Evolutionary conservation across 176 grass and related monocot species (phyloP).

Genomic region (Aegilops umbellulata): DNA sequence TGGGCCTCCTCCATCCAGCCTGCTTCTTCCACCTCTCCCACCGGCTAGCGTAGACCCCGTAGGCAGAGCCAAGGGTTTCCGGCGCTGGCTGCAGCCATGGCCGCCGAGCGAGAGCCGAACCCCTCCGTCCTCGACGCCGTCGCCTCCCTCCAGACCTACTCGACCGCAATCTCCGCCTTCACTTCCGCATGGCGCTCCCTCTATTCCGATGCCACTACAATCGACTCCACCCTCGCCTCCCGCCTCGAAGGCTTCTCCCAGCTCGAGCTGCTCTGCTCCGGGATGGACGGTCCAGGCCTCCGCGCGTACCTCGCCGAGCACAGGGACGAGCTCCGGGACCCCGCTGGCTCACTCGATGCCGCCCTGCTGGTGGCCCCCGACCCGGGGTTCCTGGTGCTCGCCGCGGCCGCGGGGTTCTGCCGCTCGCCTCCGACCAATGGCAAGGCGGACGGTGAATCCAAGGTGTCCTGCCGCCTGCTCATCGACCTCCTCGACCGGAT

Average conservation of each 20-base stretch:
- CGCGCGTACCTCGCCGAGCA: slow-evolving; percentile 28
- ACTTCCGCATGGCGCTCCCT: slow-evolving; percentile 32
- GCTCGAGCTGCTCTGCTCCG: slow-evolving; percentile 42
- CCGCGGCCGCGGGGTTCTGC: slow-evolving; percentile 43
- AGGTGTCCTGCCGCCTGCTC: slow-evolving; percentile 39
- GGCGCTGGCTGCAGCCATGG: slow-evolving; percentile 18
- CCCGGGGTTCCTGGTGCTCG: slow-evolving; percentile 39
- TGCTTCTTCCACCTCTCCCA: slow-evolving; percentile 1
- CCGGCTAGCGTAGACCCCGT: not conserved
- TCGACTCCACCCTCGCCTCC: slow-evolving; percentile 41
- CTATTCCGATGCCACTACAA: slow-evolving; percentile 15
- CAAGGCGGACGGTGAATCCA: slow-evolving; percentile 9
- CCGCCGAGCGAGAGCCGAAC: not conserved
- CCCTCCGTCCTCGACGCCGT: slow-evolving; percentile 28
- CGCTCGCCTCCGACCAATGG: not conserved
- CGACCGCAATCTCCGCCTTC: slow-evolving; percentile 39
- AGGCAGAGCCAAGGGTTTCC: slow-evolving; percentile 26
- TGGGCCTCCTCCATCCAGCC: not conserved
- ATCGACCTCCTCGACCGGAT: slow-evolving; percentile 34
- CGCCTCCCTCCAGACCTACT: slow-evolving; percentile 38
- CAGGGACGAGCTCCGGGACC: slow-evolving; percentile 30
- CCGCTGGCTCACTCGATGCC: slow-evolving; percentile 19
- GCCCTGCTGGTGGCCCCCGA: slow-evolving; percentile 48
- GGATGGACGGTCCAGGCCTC: slow-evolving; percentile 34
- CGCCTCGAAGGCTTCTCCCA: slow-evolving; percentile 31